Evolutionary conservation across 1,284 basidiomycete species (phyloP).

Genomic region (Bothia castanella): DNA sequence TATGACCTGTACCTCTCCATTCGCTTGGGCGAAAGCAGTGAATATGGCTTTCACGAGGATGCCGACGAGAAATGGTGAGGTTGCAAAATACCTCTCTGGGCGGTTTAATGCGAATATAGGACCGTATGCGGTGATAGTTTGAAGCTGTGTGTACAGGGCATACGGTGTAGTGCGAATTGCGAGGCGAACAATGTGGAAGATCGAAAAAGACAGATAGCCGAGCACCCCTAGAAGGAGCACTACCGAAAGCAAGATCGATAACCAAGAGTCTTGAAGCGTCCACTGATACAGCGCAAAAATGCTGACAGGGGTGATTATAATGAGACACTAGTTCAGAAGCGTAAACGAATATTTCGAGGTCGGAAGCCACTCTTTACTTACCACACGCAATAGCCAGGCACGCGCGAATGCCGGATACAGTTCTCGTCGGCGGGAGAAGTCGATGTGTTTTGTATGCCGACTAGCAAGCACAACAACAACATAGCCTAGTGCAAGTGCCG

Average conservation of each 20-base stretch:
- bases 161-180: slow-evolving; percentile 38
- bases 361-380: slow-evolving; percentile 33
- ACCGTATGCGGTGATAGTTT: slow-evolving; percentile 38
- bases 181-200: slow-evolving; percentile 44
- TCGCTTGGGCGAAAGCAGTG: slow-evolving; percentile 64
- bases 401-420: slow-evolving; percentile 47
- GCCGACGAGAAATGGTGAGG: slow-evolving; percentile 52
- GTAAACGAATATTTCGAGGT: slow-evolving; percentile 5
- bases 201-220: slow-evolving; percentile 42
- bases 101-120: slow-evolving; percentile 59
- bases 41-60: slow-evolving; percentile 66
- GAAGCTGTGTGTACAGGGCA: slow-evolving; percentile 37
- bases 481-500: slow-evolving; percentile 52
- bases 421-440: slow-evolving; percentile 33
- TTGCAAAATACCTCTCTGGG: slow-evolving; percentile 52
- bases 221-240: slow-evolving; percentile 59
- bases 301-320: slow-evolving; percentile 64
- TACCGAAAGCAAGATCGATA: slow-evolving; percentile 66
- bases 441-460: slow-evolving; percentile 23
- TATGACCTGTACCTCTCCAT: slow-evolving; percentile 70
- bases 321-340: slow-evolving; percentile 46
- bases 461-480: slow-evolving; percentile 37
- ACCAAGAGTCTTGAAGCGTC: slow-evolving; percentile 82
- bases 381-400: slow-evolving; percentile 59
- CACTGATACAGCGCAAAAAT: slow-evolving; percentile 86